phyloP scores from a whole-genome alignment of 306 rosid genomes.

The Nissolia schottii region DNA sequence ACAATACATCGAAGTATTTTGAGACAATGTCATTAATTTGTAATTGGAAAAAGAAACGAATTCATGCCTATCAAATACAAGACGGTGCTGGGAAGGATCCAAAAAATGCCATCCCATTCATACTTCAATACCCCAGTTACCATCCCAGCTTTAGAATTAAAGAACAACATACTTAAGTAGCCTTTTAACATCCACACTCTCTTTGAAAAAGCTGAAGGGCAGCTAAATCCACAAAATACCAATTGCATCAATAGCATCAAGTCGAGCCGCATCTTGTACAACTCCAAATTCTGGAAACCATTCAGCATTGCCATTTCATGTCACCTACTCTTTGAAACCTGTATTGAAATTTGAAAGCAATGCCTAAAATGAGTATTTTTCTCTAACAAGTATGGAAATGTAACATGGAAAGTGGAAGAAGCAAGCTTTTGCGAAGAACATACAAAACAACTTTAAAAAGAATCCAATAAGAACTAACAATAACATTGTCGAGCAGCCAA shows the following conservation, averaged over 20 bases:
- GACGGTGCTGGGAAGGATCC: conserved; percentile 74
- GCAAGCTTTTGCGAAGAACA: background rate
- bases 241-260: conserved; percentile 95
- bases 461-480: background rate
- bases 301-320: conserved; percentile 42
- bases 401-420: background rate
- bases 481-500: background rate
- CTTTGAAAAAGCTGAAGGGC: background rate
- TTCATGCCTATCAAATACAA: conserved; percentile 76
- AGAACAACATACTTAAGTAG: background rate
- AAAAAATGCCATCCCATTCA: conserved; percentile 69
- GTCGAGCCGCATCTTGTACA: conserved; percentile 95
- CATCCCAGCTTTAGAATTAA: too few species aligned
- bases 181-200: background rate
- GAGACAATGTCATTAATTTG: background rate
- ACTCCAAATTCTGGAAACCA: conserved; percentile 68
- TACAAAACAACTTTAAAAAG: background rate
- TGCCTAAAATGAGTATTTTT: background rate
- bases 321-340: conserved; percentile 89
- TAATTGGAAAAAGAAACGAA: conserved; percentile 14
- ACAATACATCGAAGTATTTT: background rate
- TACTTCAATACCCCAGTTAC: background rate
- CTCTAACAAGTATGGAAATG: background rate
- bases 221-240: conserved; percentile 41
- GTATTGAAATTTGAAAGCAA: conserved; percentile 13